Conservation (phyloP, 148 eudicot species). For the Limonium bicolor region DNA sequence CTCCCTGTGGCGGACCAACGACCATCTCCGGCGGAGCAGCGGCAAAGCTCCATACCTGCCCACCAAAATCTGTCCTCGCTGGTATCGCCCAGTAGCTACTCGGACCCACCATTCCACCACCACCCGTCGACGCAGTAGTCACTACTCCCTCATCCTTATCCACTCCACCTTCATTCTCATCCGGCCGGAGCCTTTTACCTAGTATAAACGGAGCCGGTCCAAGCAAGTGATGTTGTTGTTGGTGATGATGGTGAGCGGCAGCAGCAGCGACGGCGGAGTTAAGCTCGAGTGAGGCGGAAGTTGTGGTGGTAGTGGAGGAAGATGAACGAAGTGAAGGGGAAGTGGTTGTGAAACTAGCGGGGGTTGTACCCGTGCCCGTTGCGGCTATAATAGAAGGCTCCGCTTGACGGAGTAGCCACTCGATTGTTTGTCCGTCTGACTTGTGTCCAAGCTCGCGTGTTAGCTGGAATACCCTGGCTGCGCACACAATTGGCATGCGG, state of each 20-base stretch:
- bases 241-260: slow-evolving; percentile 5
- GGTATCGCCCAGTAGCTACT: slow-evolving; percentile 53
- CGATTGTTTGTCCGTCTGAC: slow-evolving; percentile 72
- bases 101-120: slow-evolving; percentile 14
- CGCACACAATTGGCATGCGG: slow-evolving; percentile 77
- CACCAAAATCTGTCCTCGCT: slow-evolving; percentile 54
- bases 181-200: slow-evolving; percentile 44
- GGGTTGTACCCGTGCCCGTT: slow-evolving; percentile 75
- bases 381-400: slow-evolving; percentile 72
- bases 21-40: slow-evolving; percentile 59
- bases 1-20: slow-evolving; percentile 18
- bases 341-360: too few relatives aligned
- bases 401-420: slow-evolving; percentile 77
- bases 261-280: slow-evolving; percentile 8
- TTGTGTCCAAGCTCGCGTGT: slow-evolving; percentile 70
- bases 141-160: slow-evolving; percentile 19
- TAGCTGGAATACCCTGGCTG: slow-evolving; percentile 62
- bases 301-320: slow-evolving; percentile 17
- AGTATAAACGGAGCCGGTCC: slow-evolving; percentile 42
- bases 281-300: slow-evolving; percentile 4
- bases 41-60: slow-evolving; percentile 75
- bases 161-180: slow-evolving; percentile 23
- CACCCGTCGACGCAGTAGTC: slow-evolving; percentile 13
- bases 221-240: too few relatives aligned
- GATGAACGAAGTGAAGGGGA: slow-evolving; percentile 57